These are phyloP conservation scores for Dactylonectria estremocensis DNA, from an alignment of 2,329 filamentous ascomycete genomes.

Conservation along the genomic window DNA sequence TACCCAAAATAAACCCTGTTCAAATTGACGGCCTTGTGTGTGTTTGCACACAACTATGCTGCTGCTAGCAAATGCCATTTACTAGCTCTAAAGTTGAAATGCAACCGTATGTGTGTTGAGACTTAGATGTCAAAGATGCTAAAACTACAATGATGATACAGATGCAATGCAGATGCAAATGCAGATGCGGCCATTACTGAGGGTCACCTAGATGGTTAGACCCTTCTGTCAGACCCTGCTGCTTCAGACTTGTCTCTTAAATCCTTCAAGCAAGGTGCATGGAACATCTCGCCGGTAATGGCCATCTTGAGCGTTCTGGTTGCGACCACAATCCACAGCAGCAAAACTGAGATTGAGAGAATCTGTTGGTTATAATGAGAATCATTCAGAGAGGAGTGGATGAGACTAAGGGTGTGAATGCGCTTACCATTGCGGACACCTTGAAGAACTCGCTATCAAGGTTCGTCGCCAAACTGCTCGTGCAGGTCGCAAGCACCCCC, in stretches of 20 bases:
- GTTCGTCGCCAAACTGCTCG: constrained; percentile 57
- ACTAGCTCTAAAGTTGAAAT: not conserved
- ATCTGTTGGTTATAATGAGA: constrained; percentile 50
- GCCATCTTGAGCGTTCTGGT: constrained; percentile 56
- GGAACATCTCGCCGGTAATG: constrained; percentile 60
- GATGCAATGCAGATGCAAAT: not conserved
- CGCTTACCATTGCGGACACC: constrained; percentile 55
- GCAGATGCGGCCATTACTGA: not conserved
- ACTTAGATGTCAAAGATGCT: not conserved
- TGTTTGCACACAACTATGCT: not conserved
- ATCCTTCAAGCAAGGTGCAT: constrained; percentile 61
- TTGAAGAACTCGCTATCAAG: constrained; percentile 62
- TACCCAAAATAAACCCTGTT: no score
- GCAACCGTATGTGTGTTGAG: not conserved
- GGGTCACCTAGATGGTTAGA: constrained; percentile 47
- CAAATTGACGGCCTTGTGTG: not conserved
- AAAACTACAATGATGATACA: not conserved
- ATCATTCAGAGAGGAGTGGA: not conserved
- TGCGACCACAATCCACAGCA: constrained; percentile 61
- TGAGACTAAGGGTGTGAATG: not conserved
- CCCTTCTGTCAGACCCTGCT: constrained; percentile 46
- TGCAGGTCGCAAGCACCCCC: constrained; percentile 61
- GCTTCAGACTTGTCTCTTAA: constrained; percentile 52
- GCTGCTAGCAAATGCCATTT: not conserved
- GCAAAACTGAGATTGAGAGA: constrained; percentile 57